Base-by-base conservation (phyloP, 192 early-diverging fungal species). In the Umbelopsis vinacea region DNA sequence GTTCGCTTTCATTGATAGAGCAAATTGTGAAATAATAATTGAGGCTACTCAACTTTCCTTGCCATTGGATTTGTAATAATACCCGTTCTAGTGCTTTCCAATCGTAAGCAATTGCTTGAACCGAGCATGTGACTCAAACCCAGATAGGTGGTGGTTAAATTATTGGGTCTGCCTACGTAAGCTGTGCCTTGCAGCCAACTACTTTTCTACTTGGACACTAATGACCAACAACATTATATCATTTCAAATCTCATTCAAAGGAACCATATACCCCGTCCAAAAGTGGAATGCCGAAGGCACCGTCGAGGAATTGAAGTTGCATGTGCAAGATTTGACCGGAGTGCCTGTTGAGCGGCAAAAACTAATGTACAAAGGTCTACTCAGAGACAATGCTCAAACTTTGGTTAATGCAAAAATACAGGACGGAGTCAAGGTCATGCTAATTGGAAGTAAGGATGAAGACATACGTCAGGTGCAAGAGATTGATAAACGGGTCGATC, bases 321-420 rank as follows among this genome's bases (percentile, higher is more conserved):
- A 73, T 10, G 66, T 90, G 11, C 74, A 55, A 7, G 52, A 57
- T 26, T 35, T 71, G 14, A 84, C 85, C 0, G 67, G 37, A 1
- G 46, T 90, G 6, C 83, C 84, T 0, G 37, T 52, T 4, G 35
- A 68, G 6, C 60, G 71, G 12, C 88, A 90, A 69, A 88, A 88
- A 68, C 78, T 91, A 26, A 33, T 90, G 22, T 88, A 81, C 55
- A 88, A 88, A 68, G 85, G 85, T 6, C 40, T 66, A 4, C 54
- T 75, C 21, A 73, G 46, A 33, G 72, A 81, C 47, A 55, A 68
- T 15, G 23, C 17, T 4, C 29, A 33, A 22, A 74, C 71, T 5
- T 47, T 89, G 23, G 33, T 9, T 21, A 63, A 48, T 15, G 45
- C 82, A 2, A 71, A 75, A 35, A n/a, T 86, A 3, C 57, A 33